These are phyloP conservation scores for Aspergillus thermomutatus DNA, from an alignment of 2,329 filamentous ascomycete species.

Conservation along the genomic window DNA sequence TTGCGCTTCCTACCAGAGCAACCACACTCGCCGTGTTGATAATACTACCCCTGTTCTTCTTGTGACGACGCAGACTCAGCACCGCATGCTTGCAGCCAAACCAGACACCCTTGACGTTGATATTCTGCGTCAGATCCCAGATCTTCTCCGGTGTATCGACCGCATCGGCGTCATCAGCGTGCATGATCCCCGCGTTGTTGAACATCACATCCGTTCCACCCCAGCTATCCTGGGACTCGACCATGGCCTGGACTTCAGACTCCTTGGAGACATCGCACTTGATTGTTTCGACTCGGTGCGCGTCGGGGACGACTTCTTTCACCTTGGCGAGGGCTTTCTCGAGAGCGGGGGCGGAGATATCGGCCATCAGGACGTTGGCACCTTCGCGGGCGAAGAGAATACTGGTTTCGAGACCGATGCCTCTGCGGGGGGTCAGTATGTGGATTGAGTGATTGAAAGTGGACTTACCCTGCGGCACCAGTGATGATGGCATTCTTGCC, in stretches of 20 bases:
- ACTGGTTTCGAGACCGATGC: conserved; percentile 87
- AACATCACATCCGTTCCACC: conserved; percentile 89
- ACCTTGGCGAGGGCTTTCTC: conserved; percentile 74
- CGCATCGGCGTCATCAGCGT: conserved; percentile 74
- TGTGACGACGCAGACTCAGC: conserved; percentile 71
- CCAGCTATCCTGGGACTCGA: conserved; percentile 75
- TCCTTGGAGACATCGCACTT: conserved; percentile 77
- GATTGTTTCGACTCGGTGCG: conserved; percentile 23
- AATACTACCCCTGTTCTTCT: conserved; percentile 75
- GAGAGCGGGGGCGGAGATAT: conserved; percentile 76
- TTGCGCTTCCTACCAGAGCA: conserved; percentile 79
- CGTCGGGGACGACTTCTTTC: conserved; percentile 63
- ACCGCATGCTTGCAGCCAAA: conserved; percentile 91
- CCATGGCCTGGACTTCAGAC: conserved; percentile 67
- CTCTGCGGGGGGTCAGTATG: conserved; percentile 44
- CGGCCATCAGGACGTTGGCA: conserved; percentile 78
- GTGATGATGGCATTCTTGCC: conserved; percentile 75
- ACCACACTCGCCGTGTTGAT: conserved; percentile 93
- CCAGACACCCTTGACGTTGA: conserved; percentile 99
- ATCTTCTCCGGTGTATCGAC: conserved; percentile 82
- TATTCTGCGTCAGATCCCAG: conserved; percentile 89
- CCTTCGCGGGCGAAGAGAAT: conserved; percentile 90
- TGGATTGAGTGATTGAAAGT: background rate
- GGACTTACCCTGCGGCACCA: conserved; percentile 74
- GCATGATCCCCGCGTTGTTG: conserved; percentile 99